phyloP scores from a whole-genome alignment of 495 filamentous ascomycete species.

The Penicillium psychrofluorescens region DNA sequence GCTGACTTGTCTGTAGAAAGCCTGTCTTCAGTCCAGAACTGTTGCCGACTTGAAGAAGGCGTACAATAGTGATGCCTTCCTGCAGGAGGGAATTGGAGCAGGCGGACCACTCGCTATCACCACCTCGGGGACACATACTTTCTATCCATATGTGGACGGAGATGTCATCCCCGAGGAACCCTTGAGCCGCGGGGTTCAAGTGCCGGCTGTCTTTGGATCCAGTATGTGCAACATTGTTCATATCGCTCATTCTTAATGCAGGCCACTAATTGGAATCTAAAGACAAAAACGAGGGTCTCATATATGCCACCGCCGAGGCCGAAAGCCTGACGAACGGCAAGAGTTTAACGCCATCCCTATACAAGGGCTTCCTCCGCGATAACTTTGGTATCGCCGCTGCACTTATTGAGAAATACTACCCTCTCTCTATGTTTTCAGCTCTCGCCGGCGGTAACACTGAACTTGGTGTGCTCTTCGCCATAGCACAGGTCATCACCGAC shows the following conservation, averaged over 20 bases:
- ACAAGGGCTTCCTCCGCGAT: constrained; percentile 14
- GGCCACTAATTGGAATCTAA: not conserved
- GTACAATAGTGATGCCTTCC: constrained; percentile 3
- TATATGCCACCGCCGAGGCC: constrained; percentile 4
- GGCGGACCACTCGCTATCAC: constrained; percentile 1
- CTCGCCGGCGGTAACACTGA: not conserved
- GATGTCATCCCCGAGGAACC: constrained; percentile 26
- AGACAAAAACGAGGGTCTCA: constrained; percentile 18
- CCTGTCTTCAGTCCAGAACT: constrained; percentile 10
- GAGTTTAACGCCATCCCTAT: constrained; percentile 9
- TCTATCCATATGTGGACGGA: constrained; percentile 25
- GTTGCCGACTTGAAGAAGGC: constrained; percentile 8
- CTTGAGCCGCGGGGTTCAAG: constrained; percentile 16
- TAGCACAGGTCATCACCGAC: constrained; percentile 21
- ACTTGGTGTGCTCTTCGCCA: constrained; percentile 7
- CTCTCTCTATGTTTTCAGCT: constrained; percentile 14
- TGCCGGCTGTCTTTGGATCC: constrained; percentile 29
- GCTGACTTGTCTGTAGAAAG: constrained; percentile 11
- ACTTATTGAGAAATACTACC: constrained; percentile 23
- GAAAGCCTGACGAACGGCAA: not conserved
- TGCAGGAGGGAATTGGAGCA: constrained; percentile 3
- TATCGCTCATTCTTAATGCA: not conserved
- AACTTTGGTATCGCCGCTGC: constrained; percentile 25
- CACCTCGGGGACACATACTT: constrained; percentile 9
- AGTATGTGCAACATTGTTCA: constrained; percentile 6